Percentiles rank a stretch among this genome's conserved stretches.
Evolutionary conservation across 106 monocot genomes (phyloP).

Genomic region (Phalaenopsis aphrodite): DNA sequence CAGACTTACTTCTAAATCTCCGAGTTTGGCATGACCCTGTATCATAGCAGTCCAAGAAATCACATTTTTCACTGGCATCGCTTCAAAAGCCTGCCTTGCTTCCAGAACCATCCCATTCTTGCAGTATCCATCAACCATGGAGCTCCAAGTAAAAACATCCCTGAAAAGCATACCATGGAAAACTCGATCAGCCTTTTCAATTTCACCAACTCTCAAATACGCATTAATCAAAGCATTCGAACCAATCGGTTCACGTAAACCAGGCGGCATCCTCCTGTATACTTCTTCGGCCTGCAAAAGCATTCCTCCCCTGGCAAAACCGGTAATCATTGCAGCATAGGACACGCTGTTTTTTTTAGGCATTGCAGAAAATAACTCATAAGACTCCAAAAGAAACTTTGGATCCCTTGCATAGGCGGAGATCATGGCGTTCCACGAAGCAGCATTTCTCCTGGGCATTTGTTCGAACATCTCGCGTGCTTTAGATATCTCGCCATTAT

Average conservation of each 20-base stretch:
- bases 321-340: slow-evolving; percentile 45
- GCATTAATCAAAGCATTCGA: slow-evolving; percentile 52
- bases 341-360: slow-evolving; percentile 35
- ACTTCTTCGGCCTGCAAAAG: slow-evolving; percentile 42
- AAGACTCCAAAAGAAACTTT: slow-evolving; percentile 27
- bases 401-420: slow-evolving; percentile 30
- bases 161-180: slow-evolving; percentile 29
- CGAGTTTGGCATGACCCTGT: slow-evolving; percentile 28
- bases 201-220: slow-evolving; percentile 29
- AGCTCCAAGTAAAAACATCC: slow-evolving; percentile 53
- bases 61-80: slow-evolving; percentile 46
- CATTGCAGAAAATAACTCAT: slow-evolving; percentile 28
- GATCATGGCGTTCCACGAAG: slow-evolving; percentile 73
- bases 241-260: slow-evolving; percentile 47
- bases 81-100: slow-evolving; percentile 25
- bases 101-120: slow-evolving; percentile 33
- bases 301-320: slow-evolving; percentile 31
- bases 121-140: slow-evolving; percentile 50
- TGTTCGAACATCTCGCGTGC: slow-evolving; percentile 53
- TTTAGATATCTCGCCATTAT: slow-evolving; percentile 18
- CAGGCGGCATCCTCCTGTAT: slow-evolving; percentile 27
- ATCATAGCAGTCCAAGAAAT: slow-evolving; percentile 54
- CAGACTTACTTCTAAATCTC: slow-evolving; percentile 34
- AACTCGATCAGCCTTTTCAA: slow-evolving; percentile 28
- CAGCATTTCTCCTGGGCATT: slow-evolving; percentile 54